These are phyloP conservation scores for Tolypocladium tropicale DNA, from an alignment of 2,329 filamentous ascomycete species.

Conservation along the genomic window DNA sequence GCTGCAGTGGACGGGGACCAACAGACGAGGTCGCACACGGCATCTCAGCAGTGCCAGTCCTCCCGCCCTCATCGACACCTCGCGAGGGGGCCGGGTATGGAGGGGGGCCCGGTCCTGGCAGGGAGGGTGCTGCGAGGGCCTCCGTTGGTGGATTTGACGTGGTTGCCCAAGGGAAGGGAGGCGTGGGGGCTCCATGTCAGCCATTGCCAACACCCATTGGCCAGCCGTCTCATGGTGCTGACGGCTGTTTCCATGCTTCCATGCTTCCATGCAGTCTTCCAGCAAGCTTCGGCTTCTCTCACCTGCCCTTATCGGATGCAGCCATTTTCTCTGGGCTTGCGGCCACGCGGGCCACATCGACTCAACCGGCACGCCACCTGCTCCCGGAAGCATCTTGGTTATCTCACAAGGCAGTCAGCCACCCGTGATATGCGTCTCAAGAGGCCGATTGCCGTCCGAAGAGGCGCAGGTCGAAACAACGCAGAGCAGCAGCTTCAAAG, in stretches of 20 bases:
- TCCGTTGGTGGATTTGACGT: too few relatives aligned
- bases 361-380: neutral
- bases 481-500: neutral
- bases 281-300: constrained; percentile 2
- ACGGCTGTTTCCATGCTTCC: neutral
- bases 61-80: neutral
- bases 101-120: too few relatives aligned
- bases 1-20: too few relatives aligned
- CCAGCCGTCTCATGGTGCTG: neutral
- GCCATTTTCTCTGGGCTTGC: neutral
- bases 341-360: neutral
- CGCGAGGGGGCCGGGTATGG: neutral
- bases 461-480: too few relatives aligned
- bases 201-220: neutral
- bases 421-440: neutral
- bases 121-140: neutral
- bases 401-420: neutral
- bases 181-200: too few relatives aligned
- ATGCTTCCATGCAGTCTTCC: constrained; percentile 3
- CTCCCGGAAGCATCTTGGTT: neutral
- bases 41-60: neutral
- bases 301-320: constrained; percentile 3
- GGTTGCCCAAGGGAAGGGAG: too few relatives aligned
- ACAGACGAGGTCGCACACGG: too few relatives aligned
- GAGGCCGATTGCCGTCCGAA: neutral